phyloP scores from a whole-genome alignment of 192 early-diverging fungal species.

The Backusella morwellensis region DNA sequence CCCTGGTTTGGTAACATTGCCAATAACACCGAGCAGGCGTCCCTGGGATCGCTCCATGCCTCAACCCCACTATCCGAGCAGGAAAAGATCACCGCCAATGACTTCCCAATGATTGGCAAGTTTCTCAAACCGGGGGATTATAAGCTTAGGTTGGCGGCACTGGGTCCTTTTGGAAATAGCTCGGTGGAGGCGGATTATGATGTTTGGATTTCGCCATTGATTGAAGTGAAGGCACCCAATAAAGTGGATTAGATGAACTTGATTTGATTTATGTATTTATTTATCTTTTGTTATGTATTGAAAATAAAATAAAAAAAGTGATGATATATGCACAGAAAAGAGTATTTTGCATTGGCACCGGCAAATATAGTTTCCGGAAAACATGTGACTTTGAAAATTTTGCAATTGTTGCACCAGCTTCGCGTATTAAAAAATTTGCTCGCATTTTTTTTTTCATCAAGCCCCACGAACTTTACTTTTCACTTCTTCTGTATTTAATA shows the following conservation, averaged over 20 bases:
- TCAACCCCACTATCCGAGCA: not conserved
- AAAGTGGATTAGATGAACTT: not conserved
- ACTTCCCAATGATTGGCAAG: not conserved
- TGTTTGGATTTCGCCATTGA: not conserved
- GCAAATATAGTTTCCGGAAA: too few species aligned
- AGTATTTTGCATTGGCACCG: too few species aligned
- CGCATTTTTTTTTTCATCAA: not conserved
- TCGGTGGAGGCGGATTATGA: not conserved
- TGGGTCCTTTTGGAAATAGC: not conserved
- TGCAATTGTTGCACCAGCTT: not conserved
- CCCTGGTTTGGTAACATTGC: conserved; percentile 25
- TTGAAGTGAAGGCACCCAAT: not conserved
- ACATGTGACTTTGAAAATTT: not conserved
- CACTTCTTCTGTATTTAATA: not conserved
- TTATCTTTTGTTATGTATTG: too few species aligned
- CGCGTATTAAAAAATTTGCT: not conserved
- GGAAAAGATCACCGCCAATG: not conserved
- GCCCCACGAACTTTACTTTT: not conserved
- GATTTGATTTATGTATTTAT: too few species aligned
- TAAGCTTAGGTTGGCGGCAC: not conserved
- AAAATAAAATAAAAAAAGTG: too few species aligned
- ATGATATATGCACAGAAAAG: too few species aligned
- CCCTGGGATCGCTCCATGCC: not conserved
- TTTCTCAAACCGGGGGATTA: not conserved
- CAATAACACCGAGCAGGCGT: conserved; percentile 4